Conservation (phyloP, 345 rosid genomes). For the Physaria fendleri region DNA sequence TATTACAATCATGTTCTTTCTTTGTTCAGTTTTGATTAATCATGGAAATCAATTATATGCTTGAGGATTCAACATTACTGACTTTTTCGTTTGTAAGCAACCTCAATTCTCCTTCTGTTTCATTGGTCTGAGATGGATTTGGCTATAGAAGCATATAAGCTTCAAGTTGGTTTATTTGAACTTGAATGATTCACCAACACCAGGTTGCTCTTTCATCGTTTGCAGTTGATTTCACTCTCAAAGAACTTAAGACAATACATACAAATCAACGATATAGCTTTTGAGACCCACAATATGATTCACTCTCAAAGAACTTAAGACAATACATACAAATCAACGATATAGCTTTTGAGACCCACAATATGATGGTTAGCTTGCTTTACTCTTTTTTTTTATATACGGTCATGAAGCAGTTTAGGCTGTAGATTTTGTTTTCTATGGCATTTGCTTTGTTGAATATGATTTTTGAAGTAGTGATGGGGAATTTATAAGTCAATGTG, state of each 20-base stretch:
- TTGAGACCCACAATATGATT: constrained; percentile 82
- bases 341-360: no score
- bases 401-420: constrained; percentile 6
- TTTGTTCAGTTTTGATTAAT: constrained; percentile 62
- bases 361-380: constrained; percentile 51
- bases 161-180: no score
- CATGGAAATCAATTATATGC: constrained; percentile 90
- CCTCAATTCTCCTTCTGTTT: constrained; percentile 66
- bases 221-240: constrained; percentile 82
- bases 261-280: constrained; percentile 67
- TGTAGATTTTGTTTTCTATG: neutral
- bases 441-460: constrained; percentile 13
- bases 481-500: neutral
- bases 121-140: no score
- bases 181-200: no score
- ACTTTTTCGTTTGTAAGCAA: constrained; percentile 79
- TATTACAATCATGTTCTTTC: constrained; percentile 22
- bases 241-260: constrained; percentile 65
- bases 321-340: no score
- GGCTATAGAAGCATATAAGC: neutral
- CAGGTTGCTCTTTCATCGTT: neutral
- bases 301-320: no score
- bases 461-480: neutral
- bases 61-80: constrained; percentile 63
- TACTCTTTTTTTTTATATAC: neutral